Evolutionary conservation across 2,329 filamentous ascomycete genomes (phyloP), one percentile per base, ranked within the genome.

Genomic region (Penicillium sp.): DNA sequence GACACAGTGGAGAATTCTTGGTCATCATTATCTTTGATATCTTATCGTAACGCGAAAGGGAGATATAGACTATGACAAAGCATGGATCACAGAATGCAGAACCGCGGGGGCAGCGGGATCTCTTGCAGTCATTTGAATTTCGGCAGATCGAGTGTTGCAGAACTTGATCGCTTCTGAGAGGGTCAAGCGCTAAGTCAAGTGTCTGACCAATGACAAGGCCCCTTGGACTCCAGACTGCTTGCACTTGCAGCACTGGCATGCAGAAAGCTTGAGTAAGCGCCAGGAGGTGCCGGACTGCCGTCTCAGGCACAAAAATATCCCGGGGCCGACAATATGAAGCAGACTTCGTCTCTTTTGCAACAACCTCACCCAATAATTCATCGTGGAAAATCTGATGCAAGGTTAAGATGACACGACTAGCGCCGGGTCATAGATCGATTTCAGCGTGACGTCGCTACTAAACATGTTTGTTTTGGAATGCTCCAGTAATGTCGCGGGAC

Each of bases 271-370:
- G 4, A 11, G 12, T 27, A 48, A 43, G 50, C 50, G 50, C 50
- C 50, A 53, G 48, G 45, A n/a, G 18, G 4, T 25, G 31, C 10
- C 39, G 37, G 27, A 13, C 14, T 17, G 16, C 30, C 37, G 44
- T 45, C 40, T 51, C 44, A 41, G 32, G 29, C 27, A 25, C 28
- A 43, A 44, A 41, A 43, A 42, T 39, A 44, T 40, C 43, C 35
- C 32, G 36, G 28, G 25, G 32, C 34, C 23, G 28, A 37, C 30
- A 17, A 36, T 35, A 27, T 45, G 31, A 36, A 32, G 32, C 41
- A 42, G 39, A 12, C 17, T 36, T 31, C 33, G 34, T 32, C 27
- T 23, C 25, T 30, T 38, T 32, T 40, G 20, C 37, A 45, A 42
- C 33, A 12, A 10, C 41, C 35, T 32, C 39, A 26, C 4, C 50